phyloP scores from a whole-genome alignment of 192 early-diverging fungal species.

The Coemansia sp. region DNA sequence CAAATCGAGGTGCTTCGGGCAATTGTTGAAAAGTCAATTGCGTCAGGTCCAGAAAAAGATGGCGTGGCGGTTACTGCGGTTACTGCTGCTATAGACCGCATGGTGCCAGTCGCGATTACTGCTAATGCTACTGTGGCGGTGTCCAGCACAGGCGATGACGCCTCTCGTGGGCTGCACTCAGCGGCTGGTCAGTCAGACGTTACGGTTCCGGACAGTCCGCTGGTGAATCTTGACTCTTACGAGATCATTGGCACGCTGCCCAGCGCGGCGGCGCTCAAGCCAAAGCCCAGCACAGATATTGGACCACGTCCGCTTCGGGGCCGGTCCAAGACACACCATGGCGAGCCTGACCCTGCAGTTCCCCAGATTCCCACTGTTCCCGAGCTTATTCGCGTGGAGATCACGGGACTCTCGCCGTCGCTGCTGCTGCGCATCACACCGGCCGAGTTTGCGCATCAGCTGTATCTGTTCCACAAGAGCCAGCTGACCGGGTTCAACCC shows the following conservation, averaged over 20 bases:
- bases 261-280: not conserved
- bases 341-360: slow-evolving; percentile 27
- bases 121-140: not conserved
- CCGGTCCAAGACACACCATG: slow-evolving; percentile 46
- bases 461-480: slow-evolving; percentile 65
- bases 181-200: not conserved
- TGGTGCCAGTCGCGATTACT: slow-evolving; percentile 26
- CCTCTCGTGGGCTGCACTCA: slow-evolving; percentile 3
- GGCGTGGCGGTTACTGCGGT: slow-evolving; percentile 1
- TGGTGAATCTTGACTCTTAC: slow-evolving; percentile 25
- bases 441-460: slow-evolving; percentile 63
- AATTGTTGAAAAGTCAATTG: slow-evolving; percentile 20
- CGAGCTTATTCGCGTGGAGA: slow-evolving; percentile 52
- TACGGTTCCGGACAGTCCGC: slow-evolving; percentile 3
- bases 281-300: slow-evolving; percentile 10
- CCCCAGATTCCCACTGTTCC: slow-evolving; percentile 49
- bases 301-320: slow-evolving; percentile 26
- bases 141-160: not conserved
- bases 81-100: slow-evolving; percentile 26
- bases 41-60: slow-evolving; percentile 1
- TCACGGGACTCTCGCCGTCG: slow-evolving; percentile 63
- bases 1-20: slow-evolving; percentile 31
- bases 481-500: slow-evolving; percentile 43
- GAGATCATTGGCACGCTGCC: slow-evolving; percentile 28
- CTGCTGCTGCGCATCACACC: slow-evolving; percentile 63